These are phyloP conservation scores for Lipomyces sp. DNA, from an alignment of 805 yeast genomes.

Conservation along the genomic window DNA sequence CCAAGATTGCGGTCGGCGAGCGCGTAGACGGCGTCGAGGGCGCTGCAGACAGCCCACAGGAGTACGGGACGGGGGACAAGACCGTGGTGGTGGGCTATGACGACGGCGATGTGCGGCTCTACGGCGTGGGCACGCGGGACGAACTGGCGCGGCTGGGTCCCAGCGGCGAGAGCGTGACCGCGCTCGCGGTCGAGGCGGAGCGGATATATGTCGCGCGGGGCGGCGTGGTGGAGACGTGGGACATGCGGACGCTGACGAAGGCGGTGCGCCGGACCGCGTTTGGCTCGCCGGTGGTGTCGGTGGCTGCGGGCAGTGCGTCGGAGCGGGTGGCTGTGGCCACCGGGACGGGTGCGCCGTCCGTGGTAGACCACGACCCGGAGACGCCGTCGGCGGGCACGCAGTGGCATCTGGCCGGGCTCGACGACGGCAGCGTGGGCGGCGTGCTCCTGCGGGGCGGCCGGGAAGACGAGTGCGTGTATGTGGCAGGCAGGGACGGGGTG, in stretches of 20 bases:
- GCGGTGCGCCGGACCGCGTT: too few relatives aligned
- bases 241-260: constrained; percentile 7
- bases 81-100: constrained; percentile 40
- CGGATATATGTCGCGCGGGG: constrained; percentile 10
- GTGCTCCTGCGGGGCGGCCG: too few relatives aligned
- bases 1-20: constrained; percentile 4
- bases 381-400: too few relatives aligned
- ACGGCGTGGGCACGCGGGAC: constrained; percentile 13
- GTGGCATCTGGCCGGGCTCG: too few relatives aligned
- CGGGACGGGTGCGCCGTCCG: too few relatives aligned
- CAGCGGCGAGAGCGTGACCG: neutral
- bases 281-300: too few relatives aligned
- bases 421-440: too few relatives aligned
- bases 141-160: neutral
- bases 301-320: too few relatives aligned
- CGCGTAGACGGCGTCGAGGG: constrained; percentile 36
- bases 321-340: too few relatives aligned
- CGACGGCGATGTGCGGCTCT: constrained; percentile 30
- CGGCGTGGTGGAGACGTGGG: constrained; percentile 16
- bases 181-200: neutral
- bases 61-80: constrained; percentile 48
- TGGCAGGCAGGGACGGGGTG: too few relatives aligned
- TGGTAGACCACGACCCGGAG: too few relatives aligned
- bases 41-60: constrained; percentile 34
- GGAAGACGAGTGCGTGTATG: too few relatives aligned